Conservation (phyloP, 192 early-diverging fungal genomes). For the Coemansia sp. region DNA sequence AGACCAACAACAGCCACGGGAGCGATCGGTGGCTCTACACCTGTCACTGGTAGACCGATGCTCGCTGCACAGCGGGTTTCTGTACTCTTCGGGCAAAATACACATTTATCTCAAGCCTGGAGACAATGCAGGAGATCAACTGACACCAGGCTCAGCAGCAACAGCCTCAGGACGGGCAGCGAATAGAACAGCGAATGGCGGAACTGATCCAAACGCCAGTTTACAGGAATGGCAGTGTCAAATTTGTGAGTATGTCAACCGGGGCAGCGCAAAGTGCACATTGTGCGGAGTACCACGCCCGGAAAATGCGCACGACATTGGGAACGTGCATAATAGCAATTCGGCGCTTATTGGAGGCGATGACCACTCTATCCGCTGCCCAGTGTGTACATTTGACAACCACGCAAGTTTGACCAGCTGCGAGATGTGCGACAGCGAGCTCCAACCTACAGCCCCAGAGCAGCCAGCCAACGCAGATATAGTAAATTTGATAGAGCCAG, state of each 20-base stretch:
- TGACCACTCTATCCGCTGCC: slow-evolving; percentile 56
- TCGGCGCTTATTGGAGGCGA: background rate
- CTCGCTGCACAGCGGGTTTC: slow-evolving; percentile 44
- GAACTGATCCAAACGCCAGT: background rate
- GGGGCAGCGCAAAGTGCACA: slow-evolving; percentile 33
- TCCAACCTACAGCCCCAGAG: slow-evolving; percentile 28
- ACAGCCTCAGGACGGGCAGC: background rate
- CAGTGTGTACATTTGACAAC: slow-evolving; percentile 86
- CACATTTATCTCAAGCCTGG: slow-evolving; percentile 14
- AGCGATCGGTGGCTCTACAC: slow-evolving; percentile 59
- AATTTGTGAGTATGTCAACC: slow-evolving; percentile 48
- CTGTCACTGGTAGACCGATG: slow-evolving; percentile 49
- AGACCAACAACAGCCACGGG: slow-evolving; percentile 58
- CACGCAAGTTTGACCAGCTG: slow-evolving; percentile 75
- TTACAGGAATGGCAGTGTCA: slow-evolving; percentile 37
- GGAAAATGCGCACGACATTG: slow-evolving; percentile 11
- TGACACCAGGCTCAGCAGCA: background rate
- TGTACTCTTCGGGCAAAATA: slow-evolving; percentile 47
- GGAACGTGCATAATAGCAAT: background rate
- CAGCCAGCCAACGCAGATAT: background rate
- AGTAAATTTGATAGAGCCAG: background rate
- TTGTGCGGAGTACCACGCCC: slow-evolving; percentile 46
- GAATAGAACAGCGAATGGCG: background rate
- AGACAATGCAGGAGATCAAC: slow-evolving; percentile 6
- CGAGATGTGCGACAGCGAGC: slow-evolving; percentile 79